Percentiles rank a stretch among this genome's conserved stretches.
phyloP scores from a whole-genome alignment of 1,284 basidiomycete species.

The Grifola frondosa region DNA sequence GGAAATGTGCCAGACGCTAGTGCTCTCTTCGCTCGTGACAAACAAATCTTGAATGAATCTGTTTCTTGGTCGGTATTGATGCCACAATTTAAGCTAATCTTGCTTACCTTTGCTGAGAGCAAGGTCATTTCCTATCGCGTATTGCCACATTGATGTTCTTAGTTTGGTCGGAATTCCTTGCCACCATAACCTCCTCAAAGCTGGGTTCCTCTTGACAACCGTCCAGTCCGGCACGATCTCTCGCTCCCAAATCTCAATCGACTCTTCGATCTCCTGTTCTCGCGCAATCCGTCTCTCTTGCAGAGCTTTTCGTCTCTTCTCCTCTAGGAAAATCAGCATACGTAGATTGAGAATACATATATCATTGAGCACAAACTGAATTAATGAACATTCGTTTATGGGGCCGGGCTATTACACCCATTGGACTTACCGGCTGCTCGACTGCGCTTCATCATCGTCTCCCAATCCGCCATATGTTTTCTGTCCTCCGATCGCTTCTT shows the following conservation, averaged over 20 bases:
- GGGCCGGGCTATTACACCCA: conserved; percentile 9
- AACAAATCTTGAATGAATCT: conserved; percentile 79
- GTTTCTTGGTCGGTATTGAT: too few species aligned
- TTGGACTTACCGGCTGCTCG: conserved; percentile 61
- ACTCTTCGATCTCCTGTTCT: conserved; percentile 69
- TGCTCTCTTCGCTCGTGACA: conserved; percentile 74
- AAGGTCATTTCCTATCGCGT: conserved; percentile 85
- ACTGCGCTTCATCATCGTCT: conserved; percentile 87
- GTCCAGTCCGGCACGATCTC: conserved; percentile 85
- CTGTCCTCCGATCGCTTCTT: conserved; percentile 80
- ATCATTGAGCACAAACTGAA: conserved; percentile 22
- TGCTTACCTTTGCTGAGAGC: conserved; percentile 81
- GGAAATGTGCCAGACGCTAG: conserved; percentile 75
- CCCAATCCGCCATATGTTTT: conserved; percentile 87
- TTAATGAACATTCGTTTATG: conserved; percentile 28
- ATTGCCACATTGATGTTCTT: conserved; percentile 85
- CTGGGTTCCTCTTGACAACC: conserved; percentile 63
- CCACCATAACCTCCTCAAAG: conserved; percentile 85
- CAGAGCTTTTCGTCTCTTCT: conserved; percentile 62
- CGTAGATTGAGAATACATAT: not conserved
- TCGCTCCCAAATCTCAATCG: conserved; percentile 73
- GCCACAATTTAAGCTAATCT: too few species aligned
- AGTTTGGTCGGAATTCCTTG: conserved; percentile 86
- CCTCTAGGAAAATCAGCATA: conserved; percentile 45
- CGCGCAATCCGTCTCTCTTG: conserved; percentile 66